phyloP scores from a whole-genome alignment of 2,329 filamentous ascomycete genomes.

The Colletotrichum tamarilloi region DNA sequence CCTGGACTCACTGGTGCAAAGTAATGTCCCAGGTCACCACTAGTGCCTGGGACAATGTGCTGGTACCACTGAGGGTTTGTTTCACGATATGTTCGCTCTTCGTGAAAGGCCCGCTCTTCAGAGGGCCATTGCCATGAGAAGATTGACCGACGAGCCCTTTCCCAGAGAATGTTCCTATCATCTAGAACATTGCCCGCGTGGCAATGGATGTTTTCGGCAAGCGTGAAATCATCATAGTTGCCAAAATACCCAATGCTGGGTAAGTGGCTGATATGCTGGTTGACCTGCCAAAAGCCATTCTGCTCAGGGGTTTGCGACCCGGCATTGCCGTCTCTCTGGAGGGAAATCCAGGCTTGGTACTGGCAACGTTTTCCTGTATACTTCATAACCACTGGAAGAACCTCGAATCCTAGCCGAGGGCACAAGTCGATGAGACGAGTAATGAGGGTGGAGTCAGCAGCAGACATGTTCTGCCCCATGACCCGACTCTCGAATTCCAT shows the following conservation, averaged over 20 bases:
- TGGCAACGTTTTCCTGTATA: slow-evolving; percentile 21
- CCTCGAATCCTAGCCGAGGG: slow-evolving; percentile 24
- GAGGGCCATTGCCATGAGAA: slow-evolving; percentile 14
- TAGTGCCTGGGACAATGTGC: slow-evolving; percentile 24
- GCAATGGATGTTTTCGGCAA: slow-evolving; percentile 11
- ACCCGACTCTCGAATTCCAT: slow-evolving; percentile 15
- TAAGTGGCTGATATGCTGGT: slow-evolving; percentile 24
- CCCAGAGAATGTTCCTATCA: slow-evolving; percentile 18
- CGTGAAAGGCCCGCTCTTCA: slow-evolving; percentile 10
- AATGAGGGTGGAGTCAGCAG: slow-evolving; percentile 2
- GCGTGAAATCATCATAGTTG: not conserved
- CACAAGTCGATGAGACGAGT: not conserved
- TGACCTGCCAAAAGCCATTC: slow-evolving; percentile 16
- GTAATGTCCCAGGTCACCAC: slow-evolving; percentile 7
- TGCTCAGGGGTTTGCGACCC: not conserved
- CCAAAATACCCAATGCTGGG: slow-evolving; percentile 14
- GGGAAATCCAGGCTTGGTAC: slow-evolving; percentile 10
- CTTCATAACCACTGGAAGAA: slow-evolving; percentile 26
- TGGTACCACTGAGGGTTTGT: slow-evolving; percentile 26
- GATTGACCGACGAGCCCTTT: slow-evolving; percentile 22
- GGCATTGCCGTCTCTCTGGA: not conserved
- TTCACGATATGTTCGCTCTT: slow-evolving; percentile 17
- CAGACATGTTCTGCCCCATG: slow-evolving; percentile 8
- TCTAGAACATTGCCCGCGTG: slow-evolving; percentile 21
- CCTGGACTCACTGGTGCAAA: slow-evolving; percentile 16